These are phyloP conservation scores for Colletotrichum destructivum DNA, from an alignment of 2,329 filamentous ascomycete species.

Conservation along the genomic window DNA sequence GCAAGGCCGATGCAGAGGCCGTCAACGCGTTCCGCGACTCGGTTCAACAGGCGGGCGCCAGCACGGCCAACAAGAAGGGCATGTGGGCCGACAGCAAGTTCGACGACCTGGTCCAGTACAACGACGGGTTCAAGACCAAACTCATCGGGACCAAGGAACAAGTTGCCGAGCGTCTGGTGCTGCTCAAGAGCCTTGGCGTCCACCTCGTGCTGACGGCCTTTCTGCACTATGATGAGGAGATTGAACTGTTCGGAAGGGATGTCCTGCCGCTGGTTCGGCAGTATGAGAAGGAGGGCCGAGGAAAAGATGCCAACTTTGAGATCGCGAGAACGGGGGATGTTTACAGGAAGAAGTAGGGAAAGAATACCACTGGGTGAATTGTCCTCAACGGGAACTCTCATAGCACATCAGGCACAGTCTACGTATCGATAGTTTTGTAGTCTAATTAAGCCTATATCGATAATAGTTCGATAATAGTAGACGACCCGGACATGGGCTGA, in stretches of 20 bases:
- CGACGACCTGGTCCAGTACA: conserved; percentile 68
- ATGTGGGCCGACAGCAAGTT: conserved; percentile 69
- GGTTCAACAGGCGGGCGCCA: conserved; percentile 65
- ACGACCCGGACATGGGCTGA: too few species aligned
- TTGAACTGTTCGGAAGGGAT: conserved; percentile 62
- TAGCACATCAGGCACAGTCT: background rate
- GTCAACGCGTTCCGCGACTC: conserved; percentile 64
- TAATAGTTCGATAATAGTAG: too few species aligned
- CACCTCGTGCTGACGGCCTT: conserved; percentile 63
- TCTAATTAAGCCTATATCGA: too few species aligned
- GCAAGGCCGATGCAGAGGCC: conserved; percentile 65
- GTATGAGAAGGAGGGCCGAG: conserved; percentile 62
- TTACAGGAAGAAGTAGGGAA: conserved; percentile 50
- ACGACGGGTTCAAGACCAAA: conserved; percentile 70
- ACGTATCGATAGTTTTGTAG: background rate
- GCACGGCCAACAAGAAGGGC: conserved; percentile 62
- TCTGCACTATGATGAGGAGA: conserved; percentile 68
- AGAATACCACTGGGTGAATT: too few species aligned
- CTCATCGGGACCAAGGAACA: conserved; percentile 67
- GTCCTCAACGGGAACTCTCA: background rate
- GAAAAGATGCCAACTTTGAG: conserved; percentile 62
- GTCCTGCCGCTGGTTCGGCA: conserved; percentile 63
- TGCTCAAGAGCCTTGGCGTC: conserved; percentile 62
- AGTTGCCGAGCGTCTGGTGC: conserved; percentile 63
- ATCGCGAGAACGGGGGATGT: conserved; percentile 63